A percentile compares a stretch with the other conserved stretches of the same genome.
Conservation (phyloP, 2,329 filamentous ascomycete genomes). For the Biscogniauxia mediterranea region DNA sequence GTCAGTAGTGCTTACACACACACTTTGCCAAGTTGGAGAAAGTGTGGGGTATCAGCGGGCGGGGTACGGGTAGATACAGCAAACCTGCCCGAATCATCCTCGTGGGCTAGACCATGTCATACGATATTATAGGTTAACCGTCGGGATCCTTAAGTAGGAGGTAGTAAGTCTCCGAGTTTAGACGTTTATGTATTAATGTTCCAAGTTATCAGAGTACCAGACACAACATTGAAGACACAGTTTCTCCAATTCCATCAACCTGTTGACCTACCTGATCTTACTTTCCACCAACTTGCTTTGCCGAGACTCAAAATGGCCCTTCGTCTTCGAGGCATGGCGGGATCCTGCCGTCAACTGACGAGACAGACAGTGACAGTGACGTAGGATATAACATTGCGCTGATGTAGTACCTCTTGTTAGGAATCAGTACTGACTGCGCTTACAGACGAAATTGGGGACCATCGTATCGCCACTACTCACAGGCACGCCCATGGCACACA, state of each 20-base stretch:
- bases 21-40: neutral
- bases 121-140: neutral
- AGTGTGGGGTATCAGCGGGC: neutral
- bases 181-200: neutral
- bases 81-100: neutral
- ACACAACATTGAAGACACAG: neutral
- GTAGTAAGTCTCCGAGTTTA: neutral
- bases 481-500: slow-evolving; percentile 3
- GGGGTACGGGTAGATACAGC: neutral
- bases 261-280: neutral
- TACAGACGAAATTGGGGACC: slow-evolving; percentile 6
- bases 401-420: neutral
- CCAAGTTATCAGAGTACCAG: neutral
- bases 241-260: neutral
- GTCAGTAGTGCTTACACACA: too few species aligned
- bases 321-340: slow-evolving; percentile 3
- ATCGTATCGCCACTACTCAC: slow-evolving; percentile 4
- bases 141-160: neutral
- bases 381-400: neutral
- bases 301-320: slow-evolving; percentile 10
- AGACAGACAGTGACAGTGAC: slow-evolving; percentile 5
- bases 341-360: slow-evolving; percentile 7
- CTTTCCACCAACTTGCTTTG: neutral
- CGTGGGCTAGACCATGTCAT: neutral
- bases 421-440: slow-evolving; percentile 6